A percentile compares a stretch with the other conserved stretches of the same genome.
phyloP scores from a whole-genome alignment of 2,329 filamentous ascomycete species.

The Pseudogymnoascus pannorum region DNA sequence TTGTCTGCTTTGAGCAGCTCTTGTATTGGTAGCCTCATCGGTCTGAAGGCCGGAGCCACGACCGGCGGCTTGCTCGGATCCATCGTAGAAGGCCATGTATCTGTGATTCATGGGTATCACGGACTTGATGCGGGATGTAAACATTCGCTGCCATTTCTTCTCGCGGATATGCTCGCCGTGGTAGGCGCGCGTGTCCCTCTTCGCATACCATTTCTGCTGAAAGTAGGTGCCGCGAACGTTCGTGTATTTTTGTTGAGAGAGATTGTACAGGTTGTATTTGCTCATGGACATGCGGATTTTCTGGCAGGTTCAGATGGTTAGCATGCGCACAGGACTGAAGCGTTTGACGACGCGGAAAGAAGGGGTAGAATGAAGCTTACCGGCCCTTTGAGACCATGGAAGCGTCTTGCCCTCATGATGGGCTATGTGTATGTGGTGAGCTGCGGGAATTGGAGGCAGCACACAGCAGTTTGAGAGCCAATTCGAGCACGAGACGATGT shows the following conservation, averaged over 20 bases:
- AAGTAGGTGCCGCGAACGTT: constrained; percentile 60
- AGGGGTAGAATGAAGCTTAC: constrained; percentile 38
- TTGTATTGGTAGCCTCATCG: constrained; percentile 12
- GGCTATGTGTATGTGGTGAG: constrained; percentile 10
- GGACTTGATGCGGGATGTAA: constrained; percentile 69
- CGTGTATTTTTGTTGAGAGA: constrained; percentile 31
- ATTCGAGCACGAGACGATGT: constrained; percentile 8
- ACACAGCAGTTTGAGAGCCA: background rate
- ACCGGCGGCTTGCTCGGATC: constrained; percentile 74
- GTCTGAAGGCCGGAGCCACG: constrained; percentile 62
- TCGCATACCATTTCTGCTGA: constrained; percentile 96
- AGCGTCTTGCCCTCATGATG: constrained; percentile 47
- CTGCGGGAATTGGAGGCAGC: constrained; percentile 6
- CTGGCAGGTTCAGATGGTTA: constrained; percentile 39
- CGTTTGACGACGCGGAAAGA: background rate
- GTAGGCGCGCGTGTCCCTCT: constrained; percentile 75
- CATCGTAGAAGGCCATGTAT: constrained; percentile 75
- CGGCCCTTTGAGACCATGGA: constrained; percentile 58
- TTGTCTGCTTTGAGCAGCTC: constrained; percentile 19
- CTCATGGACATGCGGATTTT: constrained; percentile 95
- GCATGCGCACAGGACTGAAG: constrained; percentile 3
- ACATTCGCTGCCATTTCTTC: constrained; percentile 90
- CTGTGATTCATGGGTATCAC: constrained; percentile 78
- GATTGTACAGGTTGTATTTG: constrained; percentile 93
- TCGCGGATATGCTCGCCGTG: constrained; percentile 94